Evolutionary conservation across 1,284 basidiomycete genomes (phyloP).

Genomic region (Heliocybe sulcata): DNA sequence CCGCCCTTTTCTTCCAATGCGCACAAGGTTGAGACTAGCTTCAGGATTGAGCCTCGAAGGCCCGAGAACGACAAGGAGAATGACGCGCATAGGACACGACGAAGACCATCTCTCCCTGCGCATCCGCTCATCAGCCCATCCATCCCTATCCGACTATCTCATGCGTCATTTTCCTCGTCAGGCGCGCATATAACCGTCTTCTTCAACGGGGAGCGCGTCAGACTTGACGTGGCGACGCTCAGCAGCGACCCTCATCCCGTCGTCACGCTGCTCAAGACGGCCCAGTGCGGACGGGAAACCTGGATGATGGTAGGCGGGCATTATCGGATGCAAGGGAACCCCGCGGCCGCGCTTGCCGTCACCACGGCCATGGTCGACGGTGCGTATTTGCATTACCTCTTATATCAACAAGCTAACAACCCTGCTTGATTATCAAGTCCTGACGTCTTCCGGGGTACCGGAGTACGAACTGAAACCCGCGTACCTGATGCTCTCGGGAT

Average conservation of each 20-base stretch:
- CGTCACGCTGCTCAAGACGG: conserved; percentile 34
- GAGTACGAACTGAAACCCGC: conserved; percentile 37
- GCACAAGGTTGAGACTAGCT: not conserved
- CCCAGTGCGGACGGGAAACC: conserved; percentile 35
- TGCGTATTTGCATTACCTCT: conserved; percentile 14
- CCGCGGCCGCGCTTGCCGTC: conserved; percentile 35
- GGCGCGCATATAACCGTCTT: conserved; percentile 13
- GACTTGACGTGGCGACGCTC: conserved; percentile 32
- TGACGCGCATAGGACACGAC: not conserved
- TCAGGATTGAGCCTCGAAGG: not conserved
- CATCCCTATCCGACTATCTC: not conserved
- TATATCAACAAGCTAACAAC: conserved; percentile 6
- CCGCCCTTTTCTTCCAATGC: not conserved
- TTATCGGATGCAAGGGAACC: conserved; percentile 41
- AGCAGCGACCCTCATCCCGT: conserved; percentile 34
- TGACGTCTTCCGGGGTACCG: conserved; percentile 28
- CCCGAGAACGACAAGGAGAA: not conserved
- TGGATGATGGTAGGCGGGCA: conserved; percentile 49
- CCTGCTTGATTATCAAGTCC: conserved; percentile 24
- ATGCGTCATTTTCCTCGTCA: conserved; percentile 2
- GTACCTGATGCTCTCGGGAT: conserved; percentile 44
- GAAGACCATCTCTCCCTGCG: not conserved
- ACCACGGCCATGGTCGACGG: conserved; percentile 41
- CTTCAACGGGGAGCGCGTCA: conserved; percentile 31
- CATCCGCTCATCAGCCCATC: not conserved